These are phyloP conservation scores for Diplocarpon rosae DNA, from an alignment of 2,329 filamentous ascomycete genomes.

Conservation along the genomic window DNA sequence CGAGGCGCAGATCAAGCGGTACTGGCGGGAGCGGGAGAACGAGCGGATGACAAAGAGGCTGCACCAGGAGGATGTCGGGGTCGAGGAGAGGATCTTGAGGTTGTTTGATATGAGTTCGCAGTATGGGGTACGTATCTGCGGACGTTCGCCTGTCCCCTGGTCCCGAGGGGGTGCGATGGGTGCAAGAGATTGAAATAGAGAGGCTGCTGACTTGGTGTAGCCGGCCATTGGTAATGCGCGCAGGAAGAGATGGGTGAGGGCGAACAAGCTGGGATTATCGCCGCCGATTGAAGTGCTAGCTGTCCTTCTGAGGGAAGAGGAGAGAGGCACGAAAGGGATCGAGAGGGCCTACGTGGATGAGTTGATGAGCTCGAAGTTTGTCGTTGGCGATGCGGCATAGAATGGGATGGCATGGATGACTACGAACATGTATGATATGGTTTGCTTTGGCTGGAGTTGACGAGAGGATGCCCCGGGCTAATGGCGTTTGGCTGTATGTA, in stretches of 20 bases:
- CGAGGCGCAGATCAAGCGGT: constrained; percentile 58
- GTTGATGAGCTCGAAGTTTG: constrained; percentile 38
- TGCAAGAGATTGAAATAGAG: neutral
- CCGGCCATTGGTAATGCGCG: constrained; percentile 80
- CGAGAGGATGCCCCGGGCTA: neutral
- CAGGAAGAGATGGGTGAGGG: constrained; percentile 77
- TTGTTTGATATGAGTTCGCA: constrained; percentile 89
- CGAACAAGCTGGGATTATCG: constrained; percentile 68
- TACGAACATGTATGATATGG: neutral
- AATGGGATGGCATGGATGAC: neutral
- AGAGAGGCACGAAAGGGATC: constrained; percentile 38
- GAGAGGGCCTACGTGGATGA: constrained; percentile 69
- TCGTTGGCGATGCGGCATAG: constrained; percentile 22
- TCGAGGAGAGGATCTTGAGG: constrained; percentile 76
- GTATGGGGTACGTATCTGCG: constrained; percentile 64
- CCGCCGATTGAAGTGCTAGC: constrained; percentile 87
- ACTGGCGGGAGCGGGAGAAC: constrained; percentile 66
- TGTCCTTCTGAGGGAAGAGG: constrained; percentile 64
- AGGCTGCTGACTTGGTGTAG: constrained; percentile 33
- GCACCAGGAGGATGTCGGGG: constrained; percentile 62
- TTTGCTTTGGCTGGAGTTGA: constrained; percentile 4
- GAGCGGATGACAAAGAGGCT: constrained; percentile 58
- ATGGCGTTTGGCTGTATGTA: constrained; percentile 4
- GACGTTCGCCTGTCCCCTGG: neutral
- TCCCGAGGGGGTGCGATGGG: neutral